Conservation (phyloP, 2,329 filamentous ascomycete species). For the Eutypella sp. region DNA sequence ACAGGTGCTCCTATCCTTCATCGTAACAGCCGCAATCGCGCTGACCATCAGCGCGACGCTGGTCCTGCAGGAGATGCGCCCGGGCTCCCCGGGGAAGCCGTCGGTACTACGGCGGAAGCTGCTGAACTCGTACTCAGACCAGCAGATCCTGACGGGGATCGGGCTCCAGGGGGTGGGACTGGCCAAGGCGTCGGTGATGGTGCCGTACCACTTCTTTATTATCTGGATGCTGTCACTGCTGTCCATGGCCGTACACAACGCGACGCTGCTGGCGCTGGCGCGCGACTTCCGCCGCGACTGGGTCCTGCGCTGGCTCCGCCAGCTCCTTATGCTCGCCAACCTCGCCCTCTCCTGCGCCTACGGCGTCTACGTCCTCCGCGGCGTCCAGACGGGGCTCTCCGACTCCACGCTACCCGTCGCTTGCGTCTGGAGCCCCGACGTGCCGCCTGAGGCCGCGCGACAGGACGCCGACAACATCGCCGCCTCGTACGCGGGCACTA, state of each 20-base stretch:
- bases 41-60: slow-evolving; percentile 51
- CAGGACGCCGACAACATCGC: slow-evolving; percentile 35
- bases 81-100: slow-evolving; percentile 31
- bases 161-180: slow-evolving; percentile 62
- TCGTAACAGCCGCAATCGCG: slow-evolving; percentile 56
- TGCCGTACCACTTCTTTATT: slow-evolving; percentile 66
- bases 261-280: slow-evolving; percentile 59
- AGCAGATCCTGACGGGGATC: slow-evolving; percentile 65
- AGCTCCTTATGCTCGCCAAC: slow-evolving; percentile 62
- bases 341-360: slow-evolving; percentile 52
- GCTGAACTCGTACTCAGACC: slow-evolving; percentile 60
- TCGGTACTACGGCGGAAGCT: slow-evolving; percentile 58
- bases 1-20: slow-evolving; percentile 60
- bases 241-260: slow-evolving; percentile 61
- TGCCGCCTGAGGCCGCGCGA: slow-evolving; percentile 21
- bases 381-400: slow-evolving; percentile 46
- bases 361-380: slow-evolving; percentile 52
- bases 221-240: slow-evolving; percentile 64
- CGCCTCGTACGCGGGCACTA: slow-evolving; percentile 53
- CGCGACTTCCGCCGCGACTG: slow-evolving; percentile 63
- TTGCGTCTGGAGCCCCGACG: slow-evolving; percentile 51
- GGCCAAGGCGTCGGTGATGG: slow-evolving; percentile 51
- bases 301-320: slow-evolving; percentile 61
- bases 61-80: slow-evolving; percentile 46
- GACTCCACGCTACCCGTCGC: slow-evolving; percentile 52